Evolutionary conservation across 163 green algal genomes (phyloP).

Genomic region (Trebouxia gelatinosa): DNA sequence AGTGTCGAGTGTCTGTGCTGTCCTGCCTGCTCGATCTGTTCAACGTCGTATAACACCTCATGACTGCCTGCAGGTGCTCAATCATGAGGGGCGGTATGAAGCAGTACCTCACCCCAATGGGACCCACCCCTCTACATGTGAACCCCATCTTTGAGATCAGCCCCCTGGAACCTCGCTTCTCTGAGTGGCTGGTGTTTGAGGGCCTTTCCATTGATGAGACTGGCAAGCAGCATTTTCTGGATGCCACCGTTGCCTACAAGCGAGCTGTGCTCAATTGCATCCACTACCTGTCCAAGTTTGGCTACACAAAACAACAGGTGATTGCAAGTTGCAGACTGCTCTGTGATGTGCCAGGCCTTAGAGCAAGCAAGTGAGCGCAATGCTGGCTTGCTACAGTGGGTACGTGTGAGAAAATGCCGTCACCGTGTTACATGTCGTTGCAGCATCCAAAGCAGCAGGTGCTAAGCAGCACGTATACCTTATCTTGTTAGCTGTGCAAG

Average conservation of each 20-base stretch:
- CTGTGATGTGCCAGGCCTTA: too few relatives aligned
- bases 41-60: conserved; percentile 68
- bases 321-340: too few relatives aligned
- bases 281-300: conserved; percentile 77
- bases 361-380: too few relatives aligned
- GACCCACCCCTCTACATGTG: conserved; percentile 65
- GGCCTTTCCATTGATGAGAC: conserved; percentile 43
- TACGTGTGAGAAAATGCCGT: too few relatives aligned
- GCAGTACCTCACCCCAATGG: conserved; percentile 76
- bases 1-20: too few relatives aligned
- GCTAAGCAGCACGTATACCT: too few relatives aligned
- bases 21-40: background rate
- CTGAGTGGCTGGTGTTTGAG: conserved; percentile 78
- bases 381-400: too few relatives aligned
- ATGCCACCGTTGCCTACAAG: conserved; percentile 75
- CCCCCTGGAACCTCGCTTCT: conserved; percentile 69
- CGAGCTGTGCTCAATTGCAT: conserved; percentile 76
- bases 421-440: too few relatives aligned
- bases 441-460: too few relatives aligned
- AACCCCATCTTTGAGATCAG: conserved; percentile 79
- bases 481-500: too few relatives aligned
- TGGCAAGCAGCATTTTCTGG: conserved; percentile 76
- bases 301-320: conserved; percentile 67
- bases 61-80: conserved; percentile 61
- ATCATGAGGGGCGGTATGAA: conserved; percentile 77